Conservation (phyloP, 257 asterid genomes). For the Solanum arcanum region DNA sequence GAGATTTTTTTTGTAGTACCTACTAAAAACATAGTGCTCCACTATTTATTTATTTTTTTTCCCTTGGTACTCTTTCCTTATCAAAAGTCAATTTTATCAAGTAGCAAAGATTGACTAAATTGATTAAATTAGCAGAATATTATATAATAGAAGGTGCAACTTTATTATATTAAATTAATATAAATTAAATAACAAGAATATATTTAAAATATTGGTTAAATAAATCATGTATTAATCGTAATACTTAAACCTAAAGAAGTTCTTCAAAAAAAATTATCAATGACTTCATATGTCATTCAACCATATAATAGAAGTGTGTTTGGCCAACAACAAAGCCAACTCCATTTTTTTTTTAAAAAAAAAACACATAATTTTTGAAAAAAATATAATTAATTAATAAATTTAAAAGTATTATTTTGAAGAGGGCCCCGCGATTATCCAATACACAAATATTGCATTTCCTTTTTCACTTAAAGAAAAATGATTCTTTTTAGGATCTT, state of each 20-base stretch:
- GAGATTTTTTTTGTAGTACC: not conserved
- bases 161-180: not conserved
- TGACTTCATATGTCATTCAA: not conserved
- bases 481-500: not conserved
- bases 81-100: not conserved
- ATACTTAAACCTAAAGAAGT: not conserved
- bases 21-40: not conserved
- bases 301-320: not conserved
- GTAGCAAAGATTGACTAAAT: not conserved
- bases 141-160: not conserved
- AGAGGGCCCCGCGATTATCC: not conserved
- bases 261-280: no score
- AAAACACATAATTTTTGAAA: no score
- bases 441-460: not conserved
- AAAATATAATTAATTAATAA: not conserved
- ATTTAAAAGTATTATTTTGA: not conserved
- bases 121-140: not conserved
- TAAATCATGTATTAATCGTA: not conserved
- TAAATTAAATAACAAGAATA: not conserved
- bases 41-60: not conserved
- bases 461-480: not conserved
- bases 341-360: not conserved
- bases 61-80: not conserved
- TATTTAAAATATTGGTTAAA: not conserved
- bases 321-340: not conserved